Conservation (phyloP, 768 basidiomycete species). For the Symmetrospora coprosmae region DNA sequence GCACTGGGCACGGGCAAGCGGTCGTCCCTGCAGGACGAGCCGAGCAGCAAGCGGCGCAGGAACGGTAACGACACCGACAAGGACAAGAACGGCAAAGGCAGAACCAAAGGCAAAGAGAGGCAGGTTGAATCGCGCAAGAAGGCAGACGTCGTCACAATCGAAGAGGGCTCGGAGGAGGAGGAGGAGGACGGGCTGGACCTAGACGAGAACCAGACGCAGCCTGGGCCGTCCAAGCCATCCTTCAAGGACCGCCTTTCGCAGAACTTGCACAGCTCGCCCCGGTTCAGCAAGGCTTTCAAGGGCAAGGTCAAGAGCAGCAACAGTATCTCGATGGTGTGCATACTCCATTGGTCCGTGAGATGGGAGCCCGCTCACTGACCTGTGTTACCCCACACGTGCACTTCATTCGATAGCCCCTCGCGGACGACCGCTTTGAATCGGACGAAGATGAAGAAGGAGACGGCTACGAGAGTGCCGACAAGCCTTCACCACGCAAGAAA, state of each 20-base stretch:
- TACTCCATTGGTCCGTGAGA: background rate
- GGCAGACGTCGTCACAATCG: no score
- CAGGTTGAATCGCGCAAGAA: no score
- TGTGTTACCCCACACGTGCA: no score
- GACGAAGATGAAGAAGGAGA: background rate
- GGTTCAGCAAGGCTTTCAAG: constrained; percentile 1
- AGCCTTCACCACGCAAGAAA: background rate
- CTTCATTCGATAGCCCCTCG: constrained; percentile 6
- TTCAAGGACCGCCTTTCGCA: constrained; percentile 1
- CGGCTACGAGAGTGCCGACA: constrained; percentile 3
- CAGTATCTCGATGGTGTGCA: background rate
- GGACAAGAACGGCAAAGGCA: no score
- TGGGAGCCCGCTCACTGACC: background rate
- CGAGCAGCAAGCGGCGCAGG: no score
- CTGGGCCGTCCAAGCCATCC: background rate
- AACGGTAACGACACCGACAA: no score
- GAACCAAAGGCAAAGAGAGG: no score
- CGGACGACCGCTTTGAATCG: constrained; percentile 3
- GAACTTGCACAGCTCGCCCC: background rate
- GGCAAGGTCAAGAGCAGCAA: background rate
- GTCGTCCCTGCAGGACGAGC: no score
- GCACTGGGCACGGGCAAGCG: no score
- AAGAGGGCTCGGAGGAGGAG: no score
- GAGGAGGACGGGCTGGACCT: no score
- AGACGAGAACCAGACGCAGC: background rate